Percentiles rank a stretch among this genome's conserved stretches.
phyloP scores from a whole-genome alignment of 768 basidiomycete species.

The Lactarius akahatsu region DNA sequence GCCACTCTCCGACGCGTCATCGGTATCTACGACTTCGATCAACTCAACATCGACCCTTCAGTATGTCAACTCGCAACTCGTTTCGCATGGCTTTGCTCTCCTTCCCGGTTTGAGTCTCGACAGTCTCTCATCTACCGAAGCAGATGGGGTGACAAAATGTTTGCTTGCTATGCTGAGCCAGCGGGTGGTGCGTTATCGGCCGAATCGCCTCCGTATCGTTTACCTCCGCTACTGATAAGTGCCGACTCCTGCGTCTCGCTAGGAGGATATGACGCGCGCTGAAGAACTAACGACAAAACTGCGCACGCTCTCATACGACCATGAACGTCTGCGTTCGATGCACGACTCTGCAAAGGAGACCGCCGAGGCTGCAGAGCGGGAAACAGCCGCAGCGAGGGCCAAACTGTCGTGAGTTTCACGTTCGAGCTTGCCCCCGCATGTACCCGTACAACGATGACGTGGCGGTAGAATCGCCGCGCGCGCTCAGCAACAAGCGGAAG shows the following conservation, averaged over 20 bases:
- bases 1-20: conserved; percentile 40
- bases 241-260: background rate
- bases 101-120: conserved; percentile 68
- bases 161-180: conserved; percentile 74
- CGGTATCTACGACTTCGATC: conserved; percentile 48
- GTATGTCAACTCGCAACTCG: conserved; percentile 77
- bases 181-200: conserved; percentile 57
- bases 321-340: conserved; percentile 71
- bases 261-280: conserved; percentile 77
- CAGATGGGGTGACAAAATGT: conserved; percentile 66
- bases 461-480: conserved; percentile 47
- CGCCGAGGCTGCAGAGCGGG: conserved; percentile 74
- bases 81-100: conserved; percentile 75
- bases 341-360: conserved; percentile 57
- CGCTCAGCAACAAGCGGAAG: conserved; percentile 57
- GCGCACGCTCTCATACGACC: conserved; percentile 76
- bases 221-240: background rate
- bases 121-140: conserved; percentile 54
- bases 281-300: conserved; percentile 75
- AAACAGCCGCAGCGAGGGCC: conserved; percentile 70
- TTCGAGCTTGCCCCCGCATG: background rate
- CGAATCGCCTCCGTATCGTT: background rate
- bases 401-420: conserved; percentile 57
- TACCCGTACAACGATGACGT: background rate
- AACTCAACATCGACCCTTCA: conserved; percentile 62